Evolutionary conservation across 192 early-diverging fungal species (phyloP).

Genomic region (Podila epicladia): DNA sequence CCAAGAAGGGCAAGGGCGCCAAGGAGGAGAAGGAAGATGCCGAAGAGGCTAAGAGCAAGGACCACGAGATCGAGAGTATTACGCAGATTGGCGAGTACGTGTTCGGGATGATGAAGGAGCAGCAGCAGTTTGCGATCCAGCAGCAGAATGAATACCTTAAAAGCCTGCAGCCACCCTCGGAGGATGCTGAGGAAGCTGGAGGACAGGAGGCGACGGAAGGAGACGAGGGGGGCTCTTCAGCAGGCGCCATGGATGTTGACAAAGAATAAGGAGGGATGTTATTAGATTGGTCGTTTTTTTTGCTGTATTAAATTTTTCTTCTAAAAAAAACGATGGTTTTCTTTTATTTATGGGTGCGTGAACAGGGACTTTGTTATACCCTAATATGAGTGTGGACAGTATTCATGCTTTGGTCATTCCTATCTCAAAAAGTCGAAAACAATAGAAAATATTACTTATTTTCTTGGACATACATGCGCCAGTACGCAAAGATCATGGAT

Average conservation of each 20-base stretch:
- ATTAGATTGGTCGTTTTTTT: background rate
- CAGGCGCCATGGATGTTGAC: background rate
- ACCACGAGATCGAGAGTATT: conserved; percentile 35
- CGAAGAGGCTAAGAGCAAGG: conserved; percentile 6
- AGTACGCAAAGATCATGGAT: too few relatives aligned
- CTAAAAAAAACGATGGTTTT: too few relatives aligned
- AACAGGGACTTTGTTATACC: too few relatives aligned
- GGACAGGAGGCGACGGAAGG: background rate
- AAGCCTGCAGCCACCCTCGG: conserved; percentile 12
- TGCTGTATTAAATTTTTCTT: too few relatives aligned
- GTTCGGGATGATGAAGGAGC: conserved; percentile 49
- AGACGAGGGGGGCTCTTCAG: background rate
- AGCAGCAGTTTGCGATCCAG: conserved; percentile 42
- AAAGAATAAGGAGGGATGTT: background rate
- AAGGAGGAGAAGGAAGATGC: conserved; percentile 1
- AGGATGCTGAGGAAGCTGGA: background rate
- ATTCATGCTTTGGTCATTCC: too few relatives aligned
- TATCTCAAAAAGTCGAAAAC: too few relatives aligned
- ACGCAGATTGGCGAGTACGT: conserved; percentile 45
- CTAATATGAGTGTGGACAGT: too few relatives aligned
- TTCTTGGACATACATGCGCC: too few relatives aligned
- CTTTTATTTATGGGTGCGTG: too few relatives aligned
- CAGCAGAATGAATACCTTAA: conserved; percentile 29
- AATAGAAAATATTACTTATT: too few relatives aligned
- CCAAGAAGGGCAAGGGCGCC: conserved; percentile 7